Base-by-base conservation (phyloP, 2,329 filamentous ascomycete genomes). In the Pseudocercospora fuligena region DNA sequence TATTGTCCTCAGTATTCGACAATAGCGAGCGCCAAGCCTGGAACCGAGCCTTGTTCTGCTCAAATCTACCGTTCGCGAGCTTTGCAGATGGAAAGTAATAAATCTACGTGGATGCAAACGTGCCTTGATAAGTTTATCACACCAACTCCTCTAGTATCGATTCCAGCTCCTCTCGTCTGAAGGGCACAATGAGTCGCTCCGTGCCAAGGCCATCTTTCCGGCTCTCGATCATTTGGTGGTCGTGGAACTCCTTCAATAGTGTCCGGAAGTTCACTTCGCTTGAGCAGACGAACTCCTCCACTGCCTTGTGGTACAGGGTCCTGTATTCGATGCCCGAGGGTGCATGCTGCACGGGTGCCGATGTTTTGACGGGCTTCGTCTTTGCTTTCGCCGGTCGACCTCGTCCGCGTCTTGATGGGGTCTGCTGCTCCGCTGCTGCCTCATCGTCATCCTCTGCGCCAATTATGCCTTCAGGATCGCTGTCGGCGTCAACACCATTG, bases 251-350 rank as follows among this genome's bases (percentile, higher is more conserved):
- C 81, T 98, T 98, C 69, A 99, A 80, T 76, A 99, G 79, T 27
- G 94, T 97, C 67, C 95, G 87, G 82, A 98, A 98, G 69, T 92
- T 93, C 87, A 98, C 93, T 81, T 98, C 95, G 67, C 92, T 97
- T 73, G 92, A 95, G 78, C 94, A 97, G 59, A 99, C 95, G 78
- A 99, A 98, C 76, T 97, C 93, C 80, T 97, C 94, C 5, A 94
- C 91, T 2, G 95, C 94, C 82, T 97, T 97, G 77, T 97, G 93
- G 76, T 98, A 99, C 70, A 99, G 80, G 73, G 93, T 90, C 23
- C 93, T 86, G 78, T 97, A 98, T 80, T 98, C 94, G 16, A 99
- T 89, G 0, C 92, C 93, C 3, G 63, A 63, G 0, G 70, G 59
- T 14, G 58, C 59, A 3, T 53, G 51, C 27, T 61, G 66, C 7